phyloP scores from a whole-genome alignment of 257 asterid species.

The Fraxinus pennsylvanica region DNA sequence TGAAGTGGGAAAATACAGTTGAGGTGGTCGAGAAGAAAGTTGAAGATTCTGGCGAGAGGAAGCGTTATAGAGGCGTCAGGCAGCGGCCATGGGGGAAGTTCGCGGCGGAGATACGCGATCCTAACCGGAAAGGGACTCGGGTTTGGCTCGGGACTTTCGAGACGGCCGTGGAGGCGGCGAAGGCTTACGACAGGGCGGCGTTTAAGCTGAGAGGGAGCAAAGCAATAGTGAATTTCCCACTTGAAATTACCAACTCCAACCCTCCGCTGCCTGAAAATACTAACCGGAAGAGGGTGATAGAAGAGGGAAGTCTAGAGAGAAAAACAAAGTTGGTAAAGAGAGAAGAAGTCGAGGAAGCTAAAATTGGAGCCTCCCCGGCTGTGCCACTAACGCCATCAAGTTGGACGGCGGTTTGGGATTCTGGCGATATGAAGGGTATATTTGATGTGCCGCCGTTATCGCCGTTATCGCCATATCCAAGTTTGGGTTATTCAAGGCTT shows the following conservation, averaged over 20 bases:
- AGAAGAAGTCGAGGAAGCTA: conserved; percentile 25
- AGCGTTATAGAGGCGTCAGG: conserved; percentile 68
- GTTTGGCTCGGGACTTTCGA: conserved; percentile 80
- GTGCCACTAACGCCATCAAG: conserved; percentile 81
- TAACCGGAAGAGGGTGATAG: conserved; percentile 47
- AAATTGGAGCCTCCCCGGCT: conserved; percentile 35
- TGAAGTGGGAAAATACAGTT: background rate
- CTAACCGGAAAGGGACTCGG: conserved; percentile 63
- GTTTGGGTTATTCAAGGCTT: conserved; percentile 39
- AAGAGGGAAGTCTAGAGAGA: conserved; percentile 45
- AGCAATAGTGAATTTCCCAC: conserved; percentile 76
- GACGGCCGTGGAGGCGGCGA: conserved; percentile 71
- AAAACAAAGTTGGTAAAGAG: background rate
- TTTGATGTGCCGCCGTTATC: conserved; percentile 81
- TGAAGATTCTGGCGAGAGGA: conserved; percentile 38
- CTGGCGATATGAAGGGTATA: conserved; percentile 72
- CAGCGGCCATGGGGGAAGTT: conserved; percentile 74
- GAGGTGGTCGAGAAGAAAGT: conserved; percentile 8
- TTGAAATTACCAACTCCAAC: conserved; percentile 51
- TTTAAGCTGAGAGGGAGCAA: conserved; percentile 68
- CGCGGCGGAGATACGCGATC: conserved; percentile 81
- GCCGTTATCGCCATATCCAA: conserved; percentile 59
- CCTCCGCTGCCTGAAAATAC: background rate
- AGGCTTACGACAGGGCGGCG: conserved; percentile 80
- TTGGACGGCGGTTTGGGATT: conserved; percentile 84